Conservation (phyloP, 495 filamentous ascomycete genomes). For the Collariella sp. region DNA sequence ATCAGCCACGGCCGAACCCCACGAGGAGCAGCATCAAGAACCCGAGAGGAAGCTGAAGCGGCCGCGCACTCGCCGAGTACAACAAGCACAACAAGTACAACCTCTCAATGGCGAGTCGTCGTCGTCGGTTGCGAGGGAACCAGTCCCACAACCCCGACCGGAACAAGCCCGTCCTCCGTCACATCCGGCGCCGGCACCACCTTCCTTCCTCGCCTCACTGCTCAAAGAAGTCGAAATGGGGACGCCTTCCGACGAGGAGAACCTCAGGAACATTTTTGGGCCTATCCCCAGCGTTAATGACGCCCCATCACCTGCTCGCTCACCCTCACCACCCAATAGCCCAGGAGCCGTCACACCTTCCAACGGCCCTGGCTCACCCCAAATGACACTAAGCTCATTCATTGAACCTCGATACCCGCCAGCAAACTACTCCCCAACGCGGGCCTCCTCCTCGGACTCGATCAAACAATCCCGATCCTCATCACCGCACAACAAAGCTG, state of each 20-base stretch:
- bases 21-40: conserved; percentile 46
- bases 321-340: conserved; percentile 59
- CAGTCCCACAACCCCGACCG: conserved; percentile 1
- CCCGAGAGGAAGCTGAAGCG: conserved; percentile 76
- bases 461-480: conserved; percentile 29
- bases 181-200: conserved; percentile 34
- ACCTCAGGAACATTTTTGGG: conserved; percentile 37
- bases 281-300: conserved; percentile 40
- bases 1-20: conserved; percentile 60
- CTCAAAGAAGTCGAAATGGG: conserved; percentile 80
- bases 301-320: conserved; percentile 58
- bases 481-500: conserved; percentile 11
- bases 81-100: too few relatives aligned
- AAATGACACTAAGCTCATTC: conserved; percentile 53
- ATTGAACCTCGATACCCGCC: conserved; percentile 55
- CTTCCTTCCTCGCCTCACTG: conserved; percentile 68
- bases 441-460: conserved; percentile 15
- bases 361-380: conserved; percentile 60
- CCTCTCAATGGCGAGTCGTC: conserved; percentile 32
- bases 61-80: conserved; percentile 55
- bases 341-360: conserved; percentile 61
- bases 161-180: conserved; percentile 12
- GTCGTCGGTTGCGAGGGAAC: conserved; percentile 15
- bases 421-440: conserved; percentile 49
- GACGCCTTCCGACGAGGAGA: conserved; percentile 46